Evolutionary conservation across 257 asterid genomes (phyloP).

Genomic region (Solanum tarapatanum): DNA sequence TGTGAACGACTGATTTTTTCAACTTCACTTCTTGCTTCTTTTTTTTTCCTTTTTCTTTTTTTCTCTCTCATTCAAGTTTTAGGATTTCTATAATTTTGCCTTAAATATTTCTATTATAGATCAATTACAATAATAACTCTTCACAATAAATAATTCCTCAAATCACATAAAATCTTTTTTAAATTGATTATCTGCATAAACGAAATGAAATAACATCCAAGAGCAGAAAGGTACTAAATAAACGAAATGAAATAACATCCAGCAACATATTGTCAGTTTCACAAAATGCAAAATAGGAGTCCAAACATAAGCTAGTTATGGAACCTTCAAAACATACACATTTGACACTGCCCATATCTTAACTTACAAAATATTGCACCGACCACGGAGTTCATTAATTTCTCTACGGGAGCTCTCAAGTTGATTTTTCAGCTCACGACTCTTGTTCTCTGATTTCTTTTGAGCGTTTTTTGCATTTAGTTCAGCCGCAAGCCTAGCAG

Average conservation of each 20-base stretch:
- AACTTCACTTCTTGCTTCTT: too few species aligned
- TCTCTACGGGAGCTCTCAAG: constrained; percentile 8
- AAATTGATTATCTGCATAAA: too few species aligned
- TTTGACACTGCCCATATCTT: background rate
- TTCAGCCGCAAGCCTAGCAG: too few species aligned
- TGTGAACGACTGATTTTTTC: too few species aligned
- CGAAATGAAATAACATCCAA: background rate
- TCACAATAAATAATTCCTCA: background rate
- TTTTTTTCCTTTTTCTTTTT: too few species aligned
- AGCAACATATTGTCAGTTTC: background rate
- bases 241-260: background rate
- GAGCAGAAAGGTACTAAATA: background rate
- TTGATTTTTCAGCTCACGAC: constrained; percentile 21
- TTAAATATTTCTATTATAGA: background rate
- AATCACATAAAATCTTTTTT: background rate
- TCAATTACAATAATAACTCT: too few species aligned
- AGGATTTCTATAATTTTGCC: background rate
- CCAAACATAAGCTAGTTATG: background rate
- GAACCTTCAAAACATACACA: background rate
- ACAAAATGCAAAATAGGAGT: background rate
- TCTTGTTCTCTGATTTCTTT: constrained; percentile 19
- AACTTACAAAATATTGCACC: background rate
- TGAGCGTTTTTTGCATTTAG: background rate
- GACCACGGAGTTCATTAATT: background rate
- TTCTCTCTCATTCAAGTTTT: too few species aligned